These are phyloP conservation scores for Tricholoma saponaceum DNA, from an alignment of 768 basidiomycete genomes.

Conservation along the genomic window DNA sequence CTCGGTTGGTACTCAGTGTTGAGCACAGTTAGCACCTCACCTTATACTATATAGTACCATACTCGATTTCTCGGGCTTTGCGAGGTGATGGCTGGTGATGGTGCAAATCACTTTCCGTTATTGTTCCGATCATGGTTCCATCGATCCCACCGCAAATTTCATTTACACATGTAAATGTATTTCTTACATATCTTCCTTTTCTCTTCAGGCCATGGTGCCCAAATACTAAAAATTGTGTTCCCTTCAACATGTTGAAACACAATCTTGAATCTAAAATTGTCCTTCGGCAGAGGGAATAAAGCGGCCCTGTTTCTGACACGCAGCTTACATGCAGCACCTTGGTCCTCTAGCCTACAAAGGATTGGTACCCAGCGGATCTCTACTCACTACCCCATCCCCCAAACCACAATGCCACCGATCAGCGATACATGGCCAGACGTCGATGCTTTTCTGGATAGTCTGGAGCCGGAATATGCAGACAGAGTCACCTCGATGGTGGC, in stretches of 20 bases:
- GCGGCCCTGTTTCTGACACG: not conserved
- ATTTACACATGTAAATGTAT: too few relatives aligned
- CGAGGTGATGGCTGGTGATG: too few relatives aligned
- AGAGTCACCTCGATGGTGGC: conserved; percentile 34
- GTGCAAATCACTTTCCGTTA: too few relatives aligned
- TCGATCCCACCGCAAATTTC: too few relatives aligned
- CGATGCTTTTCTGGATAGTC: conserved; percentile 27
- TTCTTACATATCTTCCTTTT: too few relatives aligned
- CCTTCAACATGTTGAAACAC: not conserved
- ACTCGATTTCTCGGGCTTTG: too few relatives aligned
- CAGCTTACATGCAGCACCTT: not conserved
- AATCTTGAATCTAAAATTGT: not conserved
- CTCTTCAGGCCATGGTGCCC: too few relatives aligned
- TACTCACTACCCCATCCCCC: not conserved
- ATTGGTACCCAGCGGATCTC: not conserved
- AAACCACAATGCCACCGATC: conserved; percentile 22
- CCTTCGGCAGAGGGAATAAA: not conserved
- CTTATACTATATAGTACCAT: too few relatives aligned
- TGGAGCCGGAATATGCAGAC: conserved; percentile 30
- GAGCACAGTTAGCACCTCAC: too few relatives aligned
- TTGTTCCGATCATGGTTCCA: too few relatives aligned
- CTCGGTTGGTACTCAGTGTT: too few relatives aligned
- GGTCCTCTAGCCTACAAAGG: not conserved
- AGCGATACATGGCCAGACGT: conserved; percentile 37
- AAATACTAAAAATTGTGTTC: not conserved